phyloP scores from a whole-genome alignment of 1,284 basidiomycete species.

The Fistulinella staudtii region DNA sequence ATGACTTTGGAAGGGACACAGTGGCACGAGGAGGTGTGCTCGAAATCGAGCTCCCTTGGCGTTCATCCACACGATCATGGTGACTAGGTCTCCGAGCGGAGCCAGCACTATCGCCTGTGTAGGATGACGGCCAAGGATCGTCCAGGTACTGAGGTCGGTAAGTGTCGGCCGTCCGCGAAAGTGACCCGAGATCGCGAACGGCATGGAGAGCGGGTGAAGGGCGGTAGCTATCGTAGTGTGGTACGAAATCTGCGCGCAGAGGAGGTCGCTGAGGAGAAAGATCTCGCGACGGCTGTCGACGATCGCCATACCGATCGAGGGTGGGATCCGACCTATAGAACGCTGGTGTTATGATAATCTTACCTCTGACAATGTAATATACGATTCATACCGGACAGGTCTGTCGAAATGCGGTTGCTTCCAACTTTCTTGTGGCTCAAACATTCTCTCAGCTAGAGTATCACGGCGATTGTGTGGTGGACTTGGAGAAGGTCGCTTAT shows the following conservation, averaged over 20 bases:
- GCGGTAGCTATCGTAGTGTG: conserved; percentile 43
- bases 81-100: conserved; percentile 14
- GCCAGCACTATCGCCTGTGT: conserved; percentile 17
- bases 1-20: conserved; percentile 16
- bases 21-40: conserved; percentile 30
- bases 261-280: conserved; percentile 34
- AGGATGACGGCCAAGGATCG: conserved; percentile 21
- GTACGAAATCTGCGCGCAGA: conserved; percentile 25
- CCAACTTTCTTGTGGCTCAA: conserved; percentile 70
- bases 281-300: conserved; percentile 32
- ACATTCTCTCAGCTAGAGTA: conserved; percentile 51
- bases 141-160: conserved; percentile 40
- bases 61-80: conserved; percentile 27
- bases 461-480: conserved; percentile 38
- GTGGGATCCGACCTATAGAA: conserved; percentile 24
- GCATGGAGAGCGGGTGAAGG: conserved; percentile 29
- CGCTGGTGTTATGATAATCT: conserved; percentile 16
- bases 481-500: conserved; percentile 32
- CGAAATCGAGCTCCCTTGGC: conserved; percentile 33
- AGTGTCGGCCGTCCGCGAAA: conserved; percentile 34
- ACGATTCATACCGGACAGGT: conserved; percentile 27
- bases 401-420: conserved; percentile 49
- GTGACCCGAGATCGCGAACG: conserved; percentile 31
- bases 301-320: conserved; percentile 29
- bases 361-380: conserved; percentile 22